These are phyloP conservation scores for Cyclotella baltica DNA, from an alignment of 108 stramenopile species.

Conservation along the genomic window DNA sequence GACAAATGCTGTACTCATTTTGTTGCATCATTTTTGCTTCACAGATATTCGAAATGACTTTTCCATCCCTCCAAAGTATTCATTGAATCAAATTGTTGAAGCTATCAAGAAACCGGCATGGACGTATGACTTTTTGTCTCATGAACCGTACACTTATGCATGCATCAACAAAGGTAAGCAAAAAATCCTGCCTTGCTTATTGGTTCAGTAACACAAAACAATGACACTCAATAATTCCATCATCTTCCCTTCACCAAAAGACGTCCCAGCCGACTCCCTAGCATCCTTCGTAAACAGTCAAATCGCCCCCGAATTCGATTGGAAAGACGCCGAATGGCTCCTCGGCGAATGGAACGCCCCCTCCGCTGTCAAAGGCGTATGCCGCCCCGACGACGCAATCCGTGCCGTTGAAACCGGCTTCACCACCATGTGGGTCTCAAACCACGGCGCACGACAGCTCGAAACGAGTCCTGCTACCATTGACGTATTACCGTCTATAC, in stretches of 20 bases:
- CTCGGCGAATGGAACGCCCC: conserved; percentile 91
- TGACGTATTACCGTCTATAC: conserved; percentile 94
- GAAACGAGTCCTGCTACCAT: conserved; percentile 96
- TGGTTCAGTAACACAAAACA: not conserved
- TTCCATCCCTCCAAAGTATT: conserved; percentile 93
- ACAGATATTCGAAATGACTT: conserved; percentile 94
- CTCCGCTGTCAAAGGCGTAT: conserved; percentile 96
- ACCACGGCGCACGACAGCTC: conserved; percentile 97
- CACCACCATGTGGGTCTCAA: conserved; percentile 97
- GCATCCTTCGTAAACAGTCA: conserved; percentile 97
- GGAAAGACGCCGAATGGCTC: conserved; percentile 98
- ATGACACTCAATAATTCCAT: not conserved
- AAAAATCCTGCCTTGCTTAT: too few relatives aligned
- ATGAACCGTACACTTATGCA: conserved; percentile 91
- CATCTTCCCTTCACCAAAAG: conserved; percentile 11
- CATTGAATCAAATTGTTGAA: conserved; percentile 82
- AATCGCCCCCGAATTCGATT: conserved; percentile 92
- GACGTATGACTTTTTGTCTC: conserved; percentile 91
- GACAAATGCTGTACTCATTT: too few relatives aligned
- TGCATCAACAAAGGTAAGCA: conserved; percentile 74
- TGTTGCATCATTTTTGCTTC: not conserved
- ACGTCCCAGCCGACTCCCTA: conserved; percentile 91
- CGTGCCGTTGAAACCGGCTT: conserved; percentile 92
- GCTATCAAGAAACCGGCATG: conserved; percentile 89
- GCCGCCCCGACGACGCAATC: conserved; percentile 95